These are phyloP conservation scores for Hymenoscyphus linearis DNA, from an alignment of 2,329 filamentous ascomycete species.

Conservation along the genomic window DNA sequence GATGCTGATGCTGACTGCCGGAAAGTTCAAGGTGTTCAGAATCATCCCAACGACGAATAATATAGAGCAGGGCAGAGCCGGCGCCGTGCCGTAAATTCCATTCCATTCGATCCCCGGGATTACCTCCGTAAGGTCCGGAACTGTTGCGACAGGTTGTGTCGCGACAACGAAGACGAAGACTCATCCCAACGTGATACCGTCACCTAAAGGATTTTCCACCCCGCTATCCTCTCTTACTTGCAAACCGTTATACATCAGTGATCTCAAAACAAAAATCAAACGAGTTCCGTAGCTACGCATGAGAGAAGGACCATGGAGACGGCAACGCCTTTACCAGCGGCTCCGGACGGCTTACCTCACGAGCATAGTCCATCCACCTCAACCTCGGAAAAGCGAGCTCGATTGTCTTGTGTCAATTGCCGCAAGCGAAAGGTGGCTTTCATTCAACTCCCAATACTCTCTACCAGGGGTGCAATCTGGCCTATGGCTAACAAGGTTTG, in stretches of 20 bases:
- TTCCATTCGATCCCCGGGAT: background rate
- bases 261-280: background rate
- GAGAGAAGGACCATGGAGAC: background rate
- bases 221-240: background rate
- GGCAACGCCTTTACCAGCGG: background rate
- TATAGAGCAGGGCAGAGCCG: background rate
- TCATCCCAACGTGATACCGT: background rate
- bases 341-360: background rate
- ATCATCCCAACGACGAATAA: background rate
- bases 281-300: background rate
- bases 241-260: background rate
- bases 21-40: background rate
- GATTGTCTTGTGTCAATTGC: conserved; percentile 13
- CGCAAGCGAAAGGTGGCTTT: conserved; percentile 13
- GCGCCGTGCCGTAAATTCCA: background rate
- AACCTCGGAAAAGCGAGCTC: conserved; percentile 8
- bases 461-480: background rate
- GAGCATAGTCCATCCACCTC: background rate
- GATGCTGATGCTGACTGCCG: background rate
- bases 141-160: background rate
- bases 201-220: background rate
- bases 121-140: background rate
- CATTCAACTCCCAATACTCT: background rate
- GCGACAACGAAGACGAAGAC: background rate
- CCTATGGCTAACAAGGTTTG: background rate